These are phyloP conservation scores for Myriosclerotinia curreyana DNA, from an alignment of 2,329 filamentous ascomycete species.

Conservation along the genomic window DNA sequence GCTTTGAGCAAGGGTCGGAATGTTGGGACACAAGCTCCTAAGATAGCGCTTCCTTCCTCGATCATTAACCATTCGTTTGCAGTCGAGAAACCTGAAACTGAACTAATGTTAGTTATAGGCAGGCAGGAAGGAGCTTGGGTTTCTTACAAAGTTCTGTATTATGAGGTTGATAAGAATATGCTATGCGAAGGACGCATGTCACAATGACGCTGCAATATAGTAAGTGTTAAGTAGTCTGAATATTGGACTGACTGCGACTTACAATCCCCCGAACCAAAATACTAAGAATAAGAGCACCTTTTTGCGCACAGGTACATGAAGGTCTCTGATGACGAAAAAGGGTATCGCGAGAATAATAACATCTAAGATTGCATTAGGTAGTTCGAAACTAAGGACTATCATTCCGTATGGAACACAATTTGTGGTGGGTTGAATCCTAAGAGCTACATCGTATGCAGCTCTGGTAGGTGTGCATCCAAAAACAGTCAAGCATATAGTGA, in stretches of 20 bases:
- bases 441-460: constrained; percentile 17
- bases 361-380: constrained; percentile 13
- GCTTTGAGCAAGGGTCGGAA: constrained; percentile 15
- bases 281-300: constrained; percentile 16
- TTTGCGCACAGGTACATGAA: constrained; percentile 20
- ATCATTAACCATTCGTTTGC: constrained; percentile 19
- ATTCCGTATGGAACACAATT: constrained; percentile 13
- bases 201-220: constrained; percentile 10
- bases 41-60: constrained; percentile 18
- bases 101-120: background rate
- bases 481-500: background rate
- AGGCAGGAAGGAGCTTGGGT: background rate
- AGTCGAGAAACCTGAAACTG: constrained; percentile 12
- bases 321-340: constrained; percentile 17
- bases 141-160: constrained; percentile 4
- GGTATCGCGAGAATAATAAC: constrained; percentile 12
- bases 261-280: constrained; percentile 22
- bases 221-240: background rate
- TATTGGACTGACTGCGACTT: background rate
- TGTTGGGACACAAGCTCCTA: constrained; percentile 18
- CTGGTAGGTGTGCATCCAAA: constrained; percentile 18
- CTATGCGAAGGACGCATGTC: constrained; percentile 18
- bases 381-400: constrained; percentile 14
- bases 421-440: constrained; percentile 13
- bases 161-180: constrained; percentile 18